Percentiles rank a stretch among this genome's conserved stretches.
Conservation (phyloP, 139 green algal genomes). For the Astrephomene gubernaculifera region DNA sequence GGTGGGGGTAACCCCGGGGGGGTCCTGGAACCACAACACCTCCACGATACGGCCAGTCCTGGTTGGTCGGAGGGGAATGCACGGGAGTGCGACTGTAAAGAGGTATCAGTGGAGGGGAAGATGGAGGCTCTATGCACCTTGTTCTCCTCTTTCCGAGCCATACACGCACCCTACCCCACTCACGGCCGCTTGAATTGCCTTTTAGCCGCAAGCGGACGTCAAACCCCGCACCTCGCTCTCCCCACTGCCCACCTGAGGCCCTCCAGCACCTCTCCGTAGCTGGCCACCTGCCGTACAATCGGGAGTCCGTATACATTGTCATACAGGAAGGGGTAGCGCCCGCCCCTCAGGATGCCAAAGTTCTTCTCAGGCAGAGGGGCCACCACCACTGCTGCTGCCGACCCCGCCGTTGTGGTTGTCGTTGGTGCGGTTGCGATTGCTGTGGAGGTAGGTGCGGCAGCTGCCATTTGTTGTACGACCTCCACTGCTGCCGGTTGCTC, state of each 20-base stretch:
- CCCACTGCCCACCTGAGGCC: constrained; percentile 41
- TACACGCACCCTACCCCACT: background rate
- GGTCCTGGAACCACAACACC: constrained; percentile 73
- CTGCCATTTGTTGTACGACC: too few species aligned
- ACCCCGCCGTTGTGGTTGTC: too few species aligned
- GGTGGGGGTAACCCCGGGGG: too few species aligned
- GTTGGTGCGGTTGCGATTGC: background rate
- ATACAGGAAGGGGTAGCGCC: constrained; percentile 68
- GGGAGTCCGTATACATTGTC: constrained; percentile 72
- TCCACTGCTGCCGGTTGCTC: too few species aligned
- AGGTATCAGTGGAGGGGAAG: background rate
- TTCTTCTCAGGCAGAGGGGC: constrained; percentile 65
- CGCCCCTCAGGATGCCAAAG: constrained; percentile 59
- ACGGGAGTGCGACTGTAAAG: background rate
- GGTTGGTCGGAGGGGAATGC: background rate
- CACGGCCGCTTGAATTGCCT: too few species aligned
- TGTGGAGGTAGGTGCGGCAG: too few species aligned
- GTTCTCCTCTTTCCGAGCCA: background rate
- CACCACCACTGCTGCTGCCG: background rate
- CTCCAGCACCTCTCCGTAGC: constrained; percentile 70
- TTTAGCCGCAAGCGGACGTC: too few species aligned
- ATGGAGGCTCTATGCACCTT: background rate
- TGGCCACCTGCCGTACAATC: constrained; percentile 62
- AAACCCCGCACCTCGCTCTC: background rate
- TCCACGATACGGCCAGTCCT: constrained; percentile 52